phyloP scores from a whole-genome alignment of 2,329 filamentous ascomycete species.

The Madurella mycetomatis region DNA sequence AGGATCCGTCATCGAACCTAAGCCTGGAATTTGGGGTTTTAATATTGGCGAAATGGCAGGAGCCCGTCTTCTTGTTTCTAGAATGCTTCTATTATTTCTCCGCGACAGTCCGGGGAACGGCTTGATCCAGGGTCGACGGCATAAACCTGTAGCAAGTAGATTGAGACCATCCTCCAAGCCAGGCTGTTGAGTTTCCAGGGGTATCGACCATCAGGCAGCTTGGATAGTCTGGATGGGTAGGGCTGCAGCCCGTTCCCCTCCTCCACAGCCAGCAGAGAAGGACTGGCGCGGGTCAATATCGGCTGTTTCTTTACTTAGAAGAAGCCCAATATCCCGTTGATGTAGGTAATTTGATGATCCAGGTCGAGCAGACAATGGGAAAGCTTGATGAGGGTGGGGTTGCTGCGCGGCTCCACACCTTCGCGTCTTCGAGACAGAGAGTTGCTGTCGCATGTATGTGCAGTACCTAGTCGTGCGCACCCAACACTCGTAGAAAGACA shows the following conservation, averaged over 20 bases:
- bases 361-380: constrained; percentile 13
- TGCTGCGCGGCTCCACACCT: not conserved
- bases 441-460: too few relatives aligned
- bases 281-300: constrained; percentile 18
- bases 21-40: constrained; percentile 1
- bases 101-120: constrained; percentile 3
- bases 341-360: constrained; percentile 26
- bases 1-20: not conserved
- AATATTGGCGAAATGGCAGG: constrained; percentile 14
- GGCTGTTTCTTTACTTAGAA: constrained; percentile 28
- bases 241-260: constrained; percentile 25
- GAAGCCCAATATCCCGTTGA: constrained; percentile 16
- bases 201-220: constrained; percentile 12
- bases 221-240: constrained; percentile 24
- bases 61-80: constrained; percentile 17
- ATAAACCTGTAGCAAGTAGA: constrained; percentile 24
- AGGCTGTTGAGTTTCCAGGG: constrained; percentile 15
- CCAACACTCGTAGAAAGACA: too few relatives aligned
- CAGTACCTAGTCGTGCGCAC: too few relatives aligned
- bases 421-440: not conserved
- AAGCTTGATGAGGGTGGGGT: constrained; percentile 7
- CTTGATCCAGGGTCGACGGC: constrained; percentile 15
- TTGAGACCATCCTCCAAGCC: constrained; percentile 14
- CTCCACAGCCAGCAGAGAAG: constrained; percentile 8
- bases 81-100: constrained; percentile 21